A percentile compares a stretch with the other conserved stretches of the same genome.
Evolutionary conservation across 208 protist species (phyloP).

Genomic region (Trypanosoma grayi): DNA sequence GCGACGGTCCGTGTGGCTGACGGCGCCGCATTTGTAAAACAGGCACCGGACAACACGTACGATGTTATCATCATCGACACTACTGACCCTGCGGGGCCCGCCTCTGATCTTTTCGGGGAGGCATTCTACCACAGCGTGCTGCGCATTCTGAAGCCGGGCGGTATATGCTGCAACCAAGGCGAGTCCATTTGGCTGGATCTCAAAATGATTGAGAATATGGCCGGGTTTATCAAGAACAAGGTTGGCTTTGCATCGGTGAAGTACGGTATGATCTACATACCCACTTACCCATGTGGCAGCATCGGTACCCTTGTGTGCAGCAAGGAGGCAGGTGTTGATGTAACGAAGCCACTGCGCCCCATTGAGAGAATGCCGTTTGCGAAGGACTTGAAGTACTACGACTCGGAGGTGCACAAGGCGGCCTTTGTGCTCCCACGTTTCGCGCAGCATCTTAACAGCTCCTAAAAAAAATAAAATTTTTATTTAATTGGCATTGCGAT

Average conservation of each 20-base stretch:
- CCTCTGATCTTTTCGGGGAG: slow-evolving; percentile 81
- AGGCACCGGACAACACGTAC: slow-evolving; percentile 73
- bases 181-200: slow-evolving; percentile 94
- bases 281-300: slow-evolving; percentile 93
- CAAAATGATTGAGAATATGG: slow-evolving; percentile 88
- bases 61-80: slow-evolving; percentile 96
- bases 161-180: slow-evolving; percentile 88
- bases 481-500: no score
- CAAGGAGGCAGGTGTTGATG: slow-evolving; percentile 61
- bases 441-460: slow-evolving; percentile 63
- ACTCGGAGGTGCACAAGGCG: slow-evolving; percentile 73
- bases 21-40: slow-evolving; percentile 81
- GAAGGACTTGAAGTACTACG: slow-evolving; percentile 85
- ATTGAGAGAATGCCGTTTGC: slow-evolving; percentile 69
- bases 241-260: slow-evolving; percentile 82
- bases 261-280: slow-evolving; percentile 92
- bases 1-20: slow-evolving; percentile 80
- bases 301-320: slow-evolving; percentile 88
- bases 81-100: slow-evolving; percentile 92
- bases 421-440: slow-evolving; percentile 84
- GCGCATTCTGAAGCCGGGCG: slow-evolving; percentile 74
- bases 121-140: slow-evolving; percentile 84
- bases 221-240: slow-evolving; percentile 69
- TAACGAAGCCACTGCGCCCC: slow-evolving; percentile 53
- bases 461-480: slow-evolving; percentile 18